Conservation (phyloP, 495 filamentous ascomycete genomes). For the Aspergillus conjunctus region DNA sequence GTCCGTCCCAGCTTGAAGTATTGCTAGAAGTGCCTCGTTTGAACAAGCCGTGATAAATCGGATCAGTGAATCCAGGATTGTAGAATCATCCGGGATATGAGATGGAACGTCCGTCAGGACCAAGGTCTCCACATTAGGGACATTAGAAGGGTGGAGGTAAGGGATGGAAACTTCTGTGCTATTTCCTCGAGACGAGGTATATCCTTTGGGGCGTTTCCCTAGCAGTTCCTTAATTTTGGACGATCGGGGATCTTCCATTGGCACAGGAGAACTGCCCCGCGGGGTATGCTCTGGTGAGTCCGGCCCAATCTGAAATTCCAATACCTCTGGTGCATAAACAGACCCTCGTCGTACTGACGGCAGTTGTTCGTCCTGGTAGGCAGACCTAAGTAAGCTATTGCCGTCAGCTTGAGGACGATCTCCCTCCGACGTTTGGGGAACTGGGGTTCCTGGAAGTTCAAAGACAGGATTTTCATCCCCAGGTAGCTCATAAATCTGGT, state of each 20-base stretch:
- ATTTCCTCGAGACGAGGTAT: constrained; percentile 30
- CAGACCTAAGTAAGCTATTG: neutral
- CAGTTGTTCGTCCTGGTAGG: constrained; percentile 34
- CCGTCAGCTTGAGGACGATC: constrained; percentile 12
- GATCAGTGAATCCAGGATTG: constrained; percentile 50
- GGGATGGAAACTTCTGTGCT: constrained; percentile 39
- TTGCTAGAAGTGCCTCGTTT: constrained; percentile 57
- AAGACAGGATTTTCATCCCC: constrained; percentile 35
- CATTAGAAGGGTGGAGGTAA: constrained; percentile 58
- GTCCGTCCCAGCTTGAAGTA: constrained; percentile 53
- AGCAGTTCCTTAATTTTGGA: constrained; percentile 40
- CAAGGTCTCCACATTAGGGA: constrained; percentile 58
- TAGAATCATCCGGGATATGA: constrained; percentile 45
- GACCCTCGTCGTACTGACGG: constrained; percentile 41
- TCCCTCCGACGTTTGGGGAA: constrained; percentile 6
- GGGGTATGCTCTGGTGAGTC: constrained; percentile 17
- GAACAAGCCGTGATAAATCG: constrained; percentile 63
- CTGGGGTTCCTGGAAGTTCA: constrained; percentile 48
- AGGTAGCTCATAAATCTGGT: constrained; percentile 52
- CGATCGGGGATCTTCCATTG: constrained; percentile 28
- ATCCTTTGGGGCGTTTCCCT: constrained; percentile 39
- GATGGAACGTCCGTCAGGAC: constrained; percentile 63
- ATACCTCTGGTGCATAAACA: constrained; percentile 49
- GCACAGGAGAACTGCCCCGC: constrained; percentile 32
- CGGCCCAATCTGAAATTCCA: constrained; percentile 12